Evolutionary conservation across 1,284 basidiomycete genomes (phyloP), one percentile per base, ranked within the genome.

Genomic region (Sanguinoderma infundibulare): DNA sequence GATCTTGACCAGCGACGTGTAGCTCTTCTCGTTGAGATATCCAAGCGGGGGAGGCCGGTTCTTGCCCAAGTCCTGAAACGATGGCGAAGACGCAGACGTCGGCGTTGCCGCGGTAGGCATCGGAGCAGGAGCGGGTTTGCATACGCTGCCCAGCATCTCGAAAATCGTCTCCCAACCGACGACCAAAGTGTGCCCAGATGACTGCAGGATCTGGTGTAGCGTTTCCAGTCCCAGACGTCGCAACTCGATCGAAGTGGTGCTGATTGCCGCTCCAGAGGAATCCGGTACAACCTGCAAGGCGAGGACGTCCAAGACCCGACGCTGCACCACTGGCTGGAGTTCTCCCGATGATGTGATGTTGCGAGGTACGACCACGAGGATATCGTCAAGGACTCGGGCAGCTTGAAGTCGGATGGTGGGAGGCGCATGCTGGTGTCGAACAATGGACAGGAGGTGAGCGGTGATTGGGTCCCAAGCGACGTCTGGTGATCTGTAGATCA

Each of bases 81-180:
- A 66, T 0, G 72, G 72, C 7, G 80, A 77, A 5, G 74, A 76
- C 20, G 76, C 75, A 30, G 81, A 76, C 2, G 75, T 75, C 63
- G 73, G 76, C 2, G 75, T 75, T 63, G 73, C 53, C 64, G 72
- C 62, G 67, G 66, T 54, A 68, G 81, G 70, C 0, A 72, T 63
- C 0, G 82, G 77, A 3, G 78, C 54, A 34, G 32, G 74, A 12
- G 70, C 60, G 3, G 81, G 73, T 62, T 82, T 81, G 76, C 94
- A 95, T 34, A 96, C 88, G 69, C 91, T 90, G 60, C 89, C 85
- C 36, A 98, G 81, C 85, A 98, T 95, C 63, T 90, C 86, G 73
- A 98, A 98, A 68, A 98, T 95, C 0, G 83, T 90, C 61, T 94
- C 90, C 97, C 97, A 99, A 0, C 96, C 96, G 10, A 91, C 86